Conservation (phyloP, 2,329 filamentous ascomycete genomes). For the Paraphaeosphaeria minitans region DNA sequence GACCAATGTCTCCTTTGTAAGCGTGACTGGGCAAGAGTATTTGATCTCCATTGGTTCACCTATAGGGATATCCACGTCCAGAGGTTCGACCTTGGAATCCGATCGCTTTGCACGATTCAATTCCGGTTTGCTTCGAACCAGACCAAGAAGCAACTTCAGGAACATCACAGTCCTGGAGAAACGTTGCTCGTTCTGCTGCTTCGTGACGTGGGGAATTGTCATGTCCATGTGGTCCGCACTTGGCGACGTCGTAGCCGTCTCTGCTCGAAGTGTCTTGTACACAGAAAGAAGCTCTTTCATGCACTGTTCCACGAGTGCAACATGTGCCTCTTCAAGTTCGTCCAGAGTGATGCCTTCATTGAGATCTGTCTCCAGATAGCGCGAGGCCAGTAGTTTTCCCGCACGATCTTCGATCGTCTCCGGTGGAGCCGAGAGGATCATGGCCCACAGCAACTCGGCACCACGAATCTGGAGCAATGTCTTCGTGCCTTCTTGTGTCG, state of each 20-base stretch:
- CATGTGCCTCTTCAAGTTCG: slow-evolving; percentile 64
- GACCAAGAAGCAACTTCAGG: slow-evolving; percentile 37
- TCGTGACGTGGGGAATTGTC: slow-evolving; percentile 31
- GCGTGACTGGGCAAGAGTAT: slow-evolving; percentile 70
- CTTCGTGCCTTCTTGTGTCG: slow-evolving; percentile 25
- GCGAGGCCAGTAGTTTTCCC: slow-evolving; percentile 71
- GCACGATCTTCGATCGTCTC: slow-evolving; percentile 70
- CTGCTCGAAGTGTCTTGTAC: slow-evolving; percentile 21
- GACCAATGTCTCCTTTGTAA: slow-evolving; percentile 64
- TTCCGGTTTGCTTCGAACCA: slow-evolving; percentile 38
- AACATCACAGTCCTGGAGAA: slow-evolving; percentile 44
- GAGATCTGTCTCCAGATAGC: slow-evolving; percentile 65
- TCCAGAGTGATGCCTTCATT: slow-evolving; percentile 49
- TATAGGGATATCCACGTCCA: slow-evolving; percentile 57
- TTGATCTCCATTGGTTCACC: slow-evolving; percentile 71
- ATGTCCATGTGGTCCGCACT: slow-evolving; percentile 22
- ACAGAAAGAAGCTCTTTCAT: slow-evolving; percentile 61
- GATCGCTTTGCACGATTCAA: slow-evolving; percentile 37
- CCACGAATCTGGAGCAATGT: slow-evolving; percentile 57
- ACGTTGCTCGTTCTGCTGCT: slow-evolving; percentile 26
- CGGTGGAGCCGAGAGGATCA: slow-evolving; percentile 72
- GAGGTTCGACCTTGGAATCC: slow-evolving; percentile 43
- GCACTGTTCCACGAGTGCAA: slow-evolving; percentile 74
- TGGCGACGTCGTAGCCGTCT: background rate
- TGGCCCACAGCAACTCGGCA: slow-evolving; percentile 79